Conservation (phyloP, 495 filamentous ascomycete species). For the Penicillium crystallinum region DNA sequence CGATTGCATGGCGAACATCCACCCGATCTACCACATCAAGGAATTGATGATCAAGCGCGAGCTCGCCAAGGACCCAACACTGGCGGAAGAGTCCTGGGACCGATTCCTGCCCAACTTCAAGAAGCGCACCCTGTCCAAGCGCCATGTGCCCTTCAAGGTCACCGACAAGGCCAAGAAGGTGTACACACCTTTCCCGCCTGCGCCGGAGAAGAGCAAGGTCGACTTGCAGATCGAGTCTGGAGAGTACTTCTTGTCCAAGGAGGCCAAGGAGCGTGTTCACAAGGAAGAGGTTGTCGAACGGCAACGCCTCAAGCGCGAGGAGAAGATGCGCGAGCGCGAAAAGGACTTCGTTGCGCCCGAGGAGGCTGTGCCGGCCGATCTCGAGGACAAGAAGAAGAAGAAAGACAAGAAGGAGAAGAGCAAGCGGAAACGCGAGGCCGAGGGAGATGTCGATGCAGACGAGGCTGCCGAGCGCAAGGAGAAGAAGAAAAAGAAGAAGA, state of each 20-base stretch:
- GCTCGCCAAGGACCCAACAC: constrained; percentile 87
- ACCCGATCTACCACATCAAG: constrained; percentile 93
- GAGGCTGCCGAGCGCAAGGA: constrained; percentile 37
- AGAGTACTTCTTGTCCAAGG: constrained; percentile 91
- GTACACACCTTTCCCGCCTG: constrained; percentile 76
- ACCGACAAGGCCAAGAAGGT: constrained; percentile 90
- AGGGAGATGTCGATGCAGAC: constrained; percentile 29
- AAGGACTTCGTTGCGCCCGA: constrained; percentile 81
- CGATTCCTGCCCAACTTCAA: constrained; percentile 98
- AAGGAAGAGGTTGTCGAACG: constrained; percentile 75
- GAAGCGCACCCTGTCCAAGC: constrained; percentile 84
- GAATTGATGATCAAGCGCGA: constrained; percentile 99
- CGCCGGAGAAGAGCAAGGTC: constrained; percentile 91
- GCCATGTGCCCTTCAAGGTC: constrained; percentile 76
- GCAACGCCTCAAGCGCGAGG: constrained; percentile 76
- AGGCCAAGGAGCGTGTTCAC: constrained; percentile 78
- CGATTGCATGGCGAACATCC: constrained; percentile 95
- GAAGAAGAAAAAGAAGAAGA: constrained; percentile 46
- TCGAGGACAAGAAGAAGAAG: constrained; percentile 51
- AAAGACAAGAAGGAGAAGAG: constrained; percentile 46
- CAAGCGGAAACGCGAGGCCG: constrained; percentile 42
- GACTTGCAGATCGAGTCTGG: constrained; percentile 97
- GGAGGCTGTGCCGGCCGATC: constrained; percentile 52
- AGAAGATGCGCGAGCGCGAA: constrained; percentile 80
- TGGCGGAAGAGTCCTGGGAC: constrained; percentile 87